Evolutionary conservation across 2,329 filamentous ascomycete genomes (phyloP), one percentile per base, ranked within the genome.

Genomic region (Curvularia sp.): DNA sequence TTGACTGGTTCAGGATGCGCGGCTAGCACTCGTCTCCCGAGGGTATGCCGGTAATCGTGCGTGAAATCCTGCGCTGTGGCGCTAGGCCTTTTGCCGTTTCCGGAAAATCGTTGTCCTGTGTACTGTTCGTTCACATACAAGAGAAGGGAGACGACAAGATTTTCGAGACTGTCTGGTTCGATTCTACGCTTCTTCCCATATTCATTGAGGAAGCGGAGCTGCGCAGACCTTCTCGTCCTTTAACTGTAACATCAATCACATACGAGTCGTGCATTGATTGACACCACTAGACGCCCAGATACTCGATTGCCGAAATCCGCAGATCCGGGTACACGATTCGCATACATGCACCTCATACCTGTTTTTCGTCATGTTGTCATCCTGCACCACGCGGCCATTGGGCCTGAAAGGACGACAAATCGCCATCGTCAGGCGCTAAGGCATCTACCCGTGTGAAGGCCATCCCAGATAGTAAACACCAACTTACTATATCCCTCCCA

Each of bases 21-120:
- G 53, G 48, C 39, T 47, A 41, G 42, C n/a, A 43, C 51, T 47
- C 22, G 39, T 43, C 46, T 53, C 42, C 39, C 42, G 59, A 59
- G 60, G 57, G 49, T 49, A 39, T 58, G 44, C 55, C 53, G 57
- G 43, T 53, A 53, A 48, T 18, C 10, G 5, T 43, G 47, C 54
- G 44, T 22, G 31, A 44, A 41, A 57, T 39, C 15, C 26, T 26
- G 47, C 89, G 15, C 85, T 10, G 20, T 35, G 30, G 30, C 46
- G 18, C 46, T 9, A 22, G 18, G 13, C 30, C 13, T 8, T 31
- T 49, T 22, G 18, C 10, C 20, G 22, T 5, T 22, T 22, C 13
- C 5, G 46, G 41, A 24, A 13, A 24, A 8, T 22, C 24, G 22
- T 43, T 26, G 22, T 26, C 13, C 13, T 43, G 41, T 26, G 15